A percentile compares a stretch with the other conserved stretches of the same genome.
Conservation (phyloP, 1,284 basidiomycete genomes). For the Cutaneotrichosporon mucoides region DNA sequence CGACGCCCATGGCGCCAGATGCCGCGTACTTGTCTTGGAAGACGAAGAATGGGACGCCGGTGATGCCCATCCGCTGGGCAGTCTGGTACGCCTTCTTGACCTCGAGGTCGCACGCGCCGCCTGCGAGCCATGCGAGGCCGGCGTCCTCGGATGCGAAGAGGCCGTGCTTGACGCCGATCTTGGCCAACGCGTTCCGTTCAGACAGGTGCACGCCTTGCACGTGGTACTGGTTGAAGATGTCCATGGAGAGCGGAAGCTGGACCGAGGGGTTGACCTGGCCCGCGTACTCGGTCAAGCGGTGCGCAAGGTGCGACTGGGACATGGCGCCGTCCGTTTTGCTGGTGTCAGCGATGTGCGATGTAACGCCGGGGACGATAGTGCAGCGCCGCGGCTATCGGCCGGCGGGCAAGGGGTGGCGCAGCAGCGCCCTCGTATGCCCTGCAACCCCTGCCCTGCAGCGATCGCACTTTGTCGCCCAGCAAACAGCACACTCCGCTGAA, state of each 20-base stretch:
- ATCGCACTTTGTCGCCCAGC: not conserved
- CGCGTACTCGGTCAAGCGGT: conserved; percentile 43
- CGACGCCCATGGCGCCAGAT: conserved; percentile 50
- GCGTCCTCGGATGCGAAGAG: conserved; percentile 38
- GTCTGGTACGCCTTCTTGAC: conserved; percentile 37
- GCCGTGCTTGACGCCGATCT: conserved; percentile 40
- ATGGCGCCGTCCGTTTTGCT: conserved; percentile 42
- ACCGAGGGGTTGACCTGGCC: conserved; percentile 36
- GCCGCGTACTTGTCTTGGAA: conserved; percentile 48
- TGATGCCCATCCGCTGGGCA: conserved; percentile 45
- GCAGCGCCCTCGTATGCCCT: no score
- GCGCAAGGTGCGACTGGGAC: conserved; percentile 45
- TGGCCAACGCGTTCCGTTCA: conserved; percentile 38
- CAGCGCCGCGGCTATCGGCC: no score
- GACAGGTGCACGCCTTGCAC: conserved; percentile 44
- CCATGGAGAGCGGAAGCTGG: conserved; percentile 40
- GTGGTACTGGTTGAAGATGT: conserved; percentile 46
- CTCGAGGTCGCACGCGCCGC: conserved; percentile 36
- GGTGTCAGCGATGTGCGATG: conserved; percentile 1
- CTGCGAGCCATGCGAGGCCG: conserved; percentile 35
- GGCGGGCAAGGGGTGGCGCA: no score
- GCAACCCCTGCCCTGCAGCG: no score
- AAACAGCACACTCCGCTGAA: no score
- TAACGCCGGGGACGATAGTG: no score
- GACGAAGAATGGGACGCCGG: conserved; percentile 53